Percentiles rank a stretch among this genome's conserved stretches.
Conservation (phyloP, 1,284 basidiomycete genomes). For the Boletus mariae region DNA sequence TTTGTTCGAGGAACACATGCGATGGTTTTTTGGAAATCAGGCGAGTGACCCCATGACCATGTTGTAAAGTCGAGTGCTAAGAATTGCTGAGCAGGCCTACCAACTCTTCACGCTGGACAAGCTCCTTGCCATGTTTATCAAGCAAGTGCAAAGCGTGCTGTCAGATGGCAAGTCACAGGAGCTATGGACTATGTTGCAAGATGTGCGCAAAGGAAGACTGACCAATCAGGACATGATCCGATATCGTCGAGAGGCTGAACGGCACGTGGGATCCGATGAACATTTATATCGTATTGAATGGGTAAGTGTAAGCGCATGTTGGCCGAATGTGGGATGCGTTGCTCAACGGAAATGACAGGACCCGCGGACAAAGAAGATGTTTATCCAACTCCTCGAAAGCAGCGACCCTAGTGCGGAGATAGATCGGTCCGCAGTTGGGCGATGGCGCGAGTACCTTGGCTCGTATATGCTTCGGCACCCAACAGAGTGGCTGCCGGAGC, state of each 20-base stretch:
- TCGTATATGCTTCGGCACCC: constrained; percentile 74
- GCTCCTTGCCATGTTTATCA: constrained; percentile 81
- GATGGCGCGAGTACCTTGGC: constrained; percentile 88
- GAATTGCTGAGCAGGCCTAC: constrained; percentile 58
- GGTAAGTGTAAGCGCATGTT: constrained; percentile 47
- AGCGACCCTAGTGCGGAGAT: constrained; percentile 76
- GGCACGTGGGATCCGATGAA: constrained; percentile 83
- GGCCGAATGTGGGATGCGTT: constrained; percentile 11
- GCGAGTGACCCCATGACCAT: constrained; percentile 43
- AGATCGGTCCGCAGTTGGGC: constrained; percentile 42
- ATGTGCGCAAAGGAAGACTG: constrained; percentile 46
- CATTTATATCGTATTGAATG: constrained; percentile 91
- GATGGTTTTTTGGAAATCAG: constrained; percentile 96
- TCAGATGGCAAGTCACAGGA: constrained; percentile 73
- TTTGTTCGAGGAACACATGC: constrained; percentile 91
- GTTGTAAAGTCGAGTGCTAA: constrained; percentile 11
- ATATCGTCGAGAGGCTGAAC: constrained; percentile 89
- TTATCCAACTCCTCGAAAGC: constrained; percentile 73
- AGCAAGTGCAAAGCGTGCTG: constrained; percentile 88
- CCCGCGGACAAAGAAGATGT: constrained; percentile 57
- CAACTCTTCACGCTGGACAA: constrained; percentile 91
- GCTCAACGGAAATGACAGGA: constrained; percentile 45
- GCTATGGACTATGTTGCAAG: constrained; percentile 61
- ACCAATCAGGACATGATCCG: constrained; percentile 81
- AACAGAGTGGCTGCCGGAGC: constrained; percentile 63